Evolutionary conservation across 768 basidiomycete genomes (phyloP).

Genomic region (Termitomyces heimii): DNA sequence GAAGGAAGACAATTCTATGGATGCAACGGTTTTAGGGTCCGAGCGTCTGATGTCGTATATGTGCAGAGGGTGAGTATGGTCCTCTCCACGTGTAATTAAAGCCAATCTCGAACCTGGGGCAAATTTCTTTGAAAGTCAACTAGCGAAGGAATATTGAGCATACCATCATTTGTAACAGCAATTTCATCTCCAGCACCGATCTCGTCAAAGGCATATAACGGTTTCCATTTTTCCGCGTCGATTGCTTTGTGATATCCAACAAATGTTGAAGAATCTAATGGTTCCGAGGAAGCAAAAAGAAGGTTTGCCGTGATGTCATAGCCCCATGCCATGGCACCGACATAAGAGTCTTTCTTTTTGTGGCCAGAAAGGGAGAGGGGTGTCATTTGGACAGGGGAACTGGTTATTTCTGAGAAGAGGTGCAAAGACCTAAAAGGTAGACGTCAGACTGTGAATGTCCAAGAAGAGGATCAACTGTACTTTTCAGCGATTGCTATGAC

Average conservation of each 20-base stretch:
- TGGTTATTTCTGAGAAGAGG: constrained; percentile 14
- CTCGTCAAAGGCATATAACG: constrained; percentile 33
- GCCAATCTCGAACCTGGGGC: constrained; percentile 25
- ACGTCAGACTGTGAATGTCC: background rate
- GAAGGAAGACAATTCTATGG: constrained; percentile 31
- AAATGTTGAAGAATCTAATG: constrained; percentile 19
- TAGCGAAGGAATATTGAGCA: background rate
- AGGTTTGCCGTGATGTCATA: constrained; percentile 25
- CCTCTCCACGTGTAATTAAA: constrained; percentile 25
- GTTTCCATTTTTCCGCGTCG: constrained; percentile 26
- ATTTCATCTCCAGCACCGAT: constrained; percentile 50
- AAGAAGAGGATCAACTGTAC: constrained; percentile 14
- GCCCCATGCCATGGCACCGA: constrained; percentile 54
- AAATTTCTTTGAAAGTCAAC: background rate
- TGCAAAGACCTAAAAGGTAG: constrained; percentile 10
- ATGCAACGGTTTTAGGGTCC: constrained; percentile 18
- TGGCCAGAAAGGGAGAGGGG: constrained; percentile 10
- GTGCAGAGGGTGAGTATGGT: constrained; percentile 30
- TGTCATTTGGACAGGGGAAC: background rate
- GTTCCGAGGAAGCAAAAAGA: constrained; percentile 56
- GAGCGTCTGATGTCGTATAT: constrained; percentile 46
- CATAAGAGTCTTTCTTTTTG: constrained; percentile 17
- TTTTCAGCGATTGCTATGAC: constrained; percentile 37
- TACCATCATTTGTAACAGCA: constrained; percentile 40
- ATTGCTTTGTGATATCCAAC: constrained; percentile 46